Conservation (phyloP, 2,329 filamentous ascomycete species). For the Juglanconis juglandina region DNA sequence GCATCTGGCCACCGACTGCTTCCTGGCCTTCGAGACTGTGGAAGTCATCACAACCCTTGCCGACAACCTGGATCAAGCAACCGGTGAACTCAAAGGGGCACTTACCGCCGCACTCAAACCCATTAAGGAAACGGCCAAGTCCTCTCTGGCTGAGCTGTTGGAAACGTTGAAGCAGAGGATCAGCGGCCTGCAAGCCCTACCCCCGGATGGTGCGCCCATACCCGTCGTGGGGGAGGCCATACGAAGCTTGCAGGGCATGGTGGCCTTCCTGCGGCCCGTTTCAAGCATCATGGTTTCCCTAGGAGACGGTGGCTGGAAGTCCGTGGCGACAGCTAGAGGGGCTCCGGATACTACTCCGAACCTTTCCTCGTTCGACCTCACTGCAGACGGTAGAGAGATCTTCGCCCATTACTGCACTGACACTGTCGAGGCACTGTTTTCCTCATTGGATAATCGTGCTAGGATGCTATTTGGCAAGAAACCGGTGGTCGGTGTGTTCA, state of each 20-base stretch:
- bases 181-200: constrained; percentile 62
- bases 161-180: constrained; percentile 77
- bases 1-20: constrained; percentile 87
- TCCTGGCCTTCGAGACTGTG: constrained; percentile 89
- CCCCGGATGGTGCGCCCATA: constrained; percentile 73
- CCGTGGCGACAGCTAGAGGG: constrained; percentile 48
- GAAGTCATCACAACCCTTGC: constrained; percentile 82
- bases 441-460: constrained; percentile 70
- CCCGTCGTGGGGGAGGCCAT: constrained; percentile 81
- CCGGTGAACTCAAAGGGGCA: constrained; percentile 78
- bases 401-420: constrained; percentile 89
- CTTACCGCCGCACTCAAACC: constrained; percentile 85
- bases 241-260: constrained; percentile 80
- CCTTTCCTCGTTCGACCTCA: constrained; percentile 77
- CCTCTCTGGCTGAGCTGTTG: constrained; percentile 76
- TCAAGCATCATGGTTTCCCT: constrained; percentile 88
- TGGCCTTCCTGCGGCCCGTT: constrained; percentile 79
- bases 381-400: constrained; percentile 81
- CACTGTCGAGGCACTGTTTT: constrained; percentile 78
- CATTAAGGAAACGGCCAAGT: constrained; percentile 86
- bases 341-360: constrained; percentile 65
- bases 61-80: constrained; percentile 73
- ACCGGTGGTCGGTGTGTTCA: constrained; percentile 77
- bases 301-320: constrained; percentile 87
- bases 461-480: constrained; percentile 72